A percentile compares a stretch with the other conserved stretches of the same genome.
These are phyloP conservation scores for Ogataea nakhonphanomensis DNA, from an alignment of 805 yeast genomes.

Conservation along the genomic window DNA sequence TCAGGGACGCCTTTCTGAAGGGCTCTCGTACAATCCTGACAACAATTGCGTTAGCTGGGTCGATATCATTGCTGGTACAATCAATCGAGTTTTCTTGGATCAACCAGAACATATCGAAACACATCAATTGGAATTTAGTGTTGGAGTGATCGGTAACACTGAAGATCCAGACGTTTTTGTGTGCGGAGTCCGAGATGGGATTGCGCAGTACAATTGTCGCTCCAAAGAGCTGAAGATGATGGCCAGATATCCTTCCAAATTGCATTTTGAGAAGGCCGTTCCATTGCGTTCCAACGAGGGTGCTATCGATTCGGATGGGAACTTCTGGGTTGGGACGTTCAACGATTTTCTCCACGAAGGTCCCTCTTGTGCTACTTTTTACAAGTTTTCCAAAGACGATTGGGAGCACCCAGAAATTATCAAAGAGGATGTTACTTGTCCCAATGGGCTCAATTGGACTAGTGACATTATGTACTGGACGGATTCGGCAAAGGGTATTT, in stretches of 20 bases:
- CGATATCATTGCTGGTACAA: conserved; percentile 41
- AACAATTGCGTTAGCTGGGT: conserved; percentile 52
- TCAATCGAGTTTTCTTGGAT: conserved; percentile 34
- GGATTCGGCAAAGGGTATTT: conserved; percentile 49
- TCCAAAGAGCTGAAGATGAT: conserved; percentile 37
- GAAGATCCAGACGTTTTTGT: conserved; percentile 49
- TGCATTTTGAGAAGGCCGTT: conserved; percentile 24
- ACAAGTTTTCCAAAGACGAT: conserved; percentile 36
- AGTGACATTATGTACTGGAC: conserved; percentile 47
- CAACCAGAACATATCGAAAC: conserved; percentile 33
- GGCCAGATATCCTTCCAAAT: conserved; percentile 39
- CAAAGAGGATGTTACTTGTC: conserved; percentile 44
- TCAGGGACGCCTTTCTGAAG: conserved; percentile 56
- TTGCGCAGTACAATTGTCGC: conserved; percentile 50
- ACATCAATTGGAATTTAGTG: conserved; percentile 37
- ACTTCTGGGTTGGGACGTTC: conserved; percentile 83
- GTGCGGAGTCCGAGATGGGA: conserved; percentile 64
- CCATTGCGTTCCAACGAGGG: conserved; percentile 78
- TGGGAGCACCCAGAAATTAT: conserved; percentile 30
- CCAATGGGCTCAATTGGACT: conserved; percentile 72
- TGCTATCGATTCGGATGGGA: conserved; percentile 69
- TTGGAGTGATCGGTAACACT: conserved; percentile 76
- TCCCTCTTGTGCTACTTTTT: conserved; percentile 53
- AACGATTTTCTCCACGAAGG: conserved; percentile 30
- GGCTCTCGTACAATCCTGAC: conserved; percentile 57